Conservation (phyloP, 192 early-diverging fungal species). For the Linnemannia schmuckeri region DNA sequence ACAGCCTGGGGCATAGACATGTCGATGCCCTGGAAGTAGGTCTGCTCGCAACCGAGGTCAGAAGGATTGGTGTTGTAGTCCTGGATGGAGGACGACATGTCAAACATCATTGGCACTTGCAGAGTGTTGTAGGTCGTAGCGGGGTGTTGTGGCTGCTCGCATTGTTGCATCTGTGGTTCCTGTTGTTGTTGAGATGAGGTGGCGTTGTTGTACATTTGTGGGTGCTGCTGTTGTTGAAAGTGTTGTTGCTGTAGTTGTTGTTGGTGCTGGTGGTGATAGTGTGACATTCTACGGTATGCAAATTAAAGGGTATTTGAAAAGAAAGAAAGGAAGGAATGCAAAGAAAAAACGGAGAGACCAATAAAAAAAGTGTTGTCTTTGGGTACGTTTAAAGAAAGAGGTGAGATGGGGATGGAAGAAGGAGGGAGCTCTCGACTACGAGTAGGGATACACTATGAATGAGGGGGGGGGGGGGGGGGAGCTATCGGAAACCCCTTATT, state of each 20-base stretch:
- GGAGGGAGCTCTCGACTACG: background rate
- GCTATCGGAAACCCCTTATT: background rate
- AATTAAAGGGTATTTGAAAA: background rate
- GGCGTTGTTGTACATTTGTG: conserved; percentile 17
- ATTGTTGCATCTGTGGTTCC: conserved; percentile 9
- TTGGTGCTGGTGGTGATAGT: background rate
- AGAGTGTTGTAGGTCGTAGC: conserved; percentile 22
- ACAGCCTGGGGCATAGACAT: background rate
- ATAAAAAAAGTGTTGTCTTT: background rate
- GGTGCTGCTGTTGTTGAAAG: conserved; percentile 22
- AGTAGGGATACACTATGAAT: background rate
- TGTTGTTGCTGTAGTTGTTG: conserved; percentile 12
- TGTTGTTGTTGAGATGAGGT: background rate
- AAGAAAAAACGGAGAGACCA: background rate
- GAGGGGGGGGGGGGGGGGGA: background rate
- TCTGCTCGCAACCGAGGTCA: conserved; percentile 5
- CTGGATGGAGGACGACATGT: background rate
- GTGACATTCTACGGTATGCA: conserved; percentile 15
- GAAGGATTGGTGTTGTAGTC: background rate
- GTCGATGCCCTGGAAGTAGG: conserved; percentile 4
- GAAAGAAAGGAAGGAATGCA: background rate
- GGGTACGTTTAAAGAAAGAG: background rate
- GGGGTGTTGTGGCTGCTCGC: conserved; percentile 22
- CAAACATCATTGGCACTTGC: conserved; percentile 25
- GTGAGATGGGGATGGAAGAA: background rate